Evolutionary conservation across 768 basidiomycete species (phyloP).

Genomic region (Neoboletus brunneissimus): DNA sequence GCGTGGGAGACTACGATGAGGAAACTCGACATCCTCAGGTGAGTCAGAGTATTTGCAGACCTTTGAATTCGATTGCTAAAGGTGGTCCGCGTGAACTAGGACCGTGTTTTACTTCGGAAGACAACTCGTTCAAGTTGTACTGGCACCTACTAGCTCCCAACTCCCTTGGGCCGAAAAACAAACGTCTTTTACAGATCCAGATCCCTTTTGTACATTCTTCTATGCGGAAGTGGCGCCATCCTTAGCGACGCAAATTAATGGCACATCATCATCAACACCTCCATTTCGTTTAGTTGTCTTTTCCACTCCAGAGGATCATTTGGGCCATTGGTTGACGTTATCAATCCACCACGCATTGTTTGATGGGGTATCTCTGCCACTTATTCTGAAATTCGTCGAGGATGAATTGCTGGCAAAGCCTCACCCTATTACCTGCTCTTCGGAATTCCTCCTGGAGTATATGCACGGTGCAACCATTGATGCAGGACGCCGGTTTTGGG

Average conservation of each 20-base stretch:
- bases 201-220: conserved; percentile 23
- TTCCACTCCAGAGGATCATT: background rate
- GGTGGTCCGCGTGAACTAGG: conserved; percentile 9
- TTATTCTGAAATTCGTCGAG: conserved; percentile 30
- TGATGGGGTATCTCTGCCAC: conserved; percentile 32
- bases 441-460: conserved; percentile 23
- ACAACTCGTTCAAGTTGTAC: conserved; percentile 29
- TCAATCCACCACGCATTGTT: conserved; percentile 36
- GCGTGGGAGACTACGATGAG: conserved; percentile 36
- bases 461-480: conserved; percentile 14
- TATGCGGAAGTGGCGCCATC: conserved; percentile 17
- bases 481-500: conserved; percentile 26
- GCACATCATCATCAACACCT: conserved; percentile 13
- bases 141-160: conserved; percentile 11
- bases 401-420: conserved; percentile 13
- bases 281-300: conserved; percentile 16
- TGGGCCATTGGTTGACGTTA: conserved; percentile 16
- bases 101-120: conserved; percentile 33
- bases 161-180: conserved; percentile 19
- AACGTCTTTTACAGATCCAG: conserved; percentile 4
- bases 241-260: conserved; percentile 27
- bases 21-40: conserved; percentile 28
- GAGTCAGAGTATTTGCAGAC: conserved; percentile 6
- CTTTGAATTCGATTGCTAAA: background rate
- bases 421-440: conserved; percentile 7